Percentiles rank a stretch among this genome's conserved stretches.
phyloP scores from a whole-genome alignment of 495 filamentous ascomycete species.

The Penicillium angulare region DNA sequence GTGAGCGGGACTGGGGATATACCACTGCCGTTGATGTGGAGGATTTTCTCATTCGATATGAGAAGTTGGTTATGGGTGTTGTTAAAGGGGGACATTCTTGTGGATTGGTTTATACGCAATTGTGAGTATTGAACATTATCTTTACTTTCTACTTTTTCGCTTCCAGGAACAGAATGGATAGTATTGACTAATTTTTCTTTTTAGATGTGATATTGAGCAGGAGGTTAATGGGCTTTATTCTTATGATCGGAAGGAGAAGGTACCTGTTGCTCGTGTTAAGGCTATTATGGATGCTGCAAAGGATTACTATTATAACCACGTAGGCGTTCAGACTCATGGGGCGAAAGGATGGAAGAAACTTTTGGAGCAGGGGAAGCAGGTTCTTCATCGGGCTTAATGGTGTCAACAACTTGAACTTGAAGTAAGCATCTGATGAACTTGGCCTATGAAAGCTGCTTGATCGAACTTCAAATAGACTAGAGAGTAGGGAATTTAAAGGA shows the following conservation, averaged over 20 bases:
- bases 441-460: no score
- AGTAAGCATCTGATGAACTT: no score
- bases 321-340: slow-evolving; percentile 15
- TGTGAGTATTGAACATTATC: slow-evolving; percentile 23
- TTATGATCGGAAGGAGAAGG: slow-evolving; percentile 36
- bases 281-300: slow-evolving; percentile 38
- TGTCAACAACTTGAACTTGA: no score
- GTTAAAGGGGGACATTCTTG: slow-evolving; percentile 35
- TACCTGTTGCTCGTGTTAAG: slow-evolving; percentile 29
- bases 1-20: slow-evolving; percentile 39
- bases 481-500: no score
- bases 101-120: slow-evolving; percentile 39
- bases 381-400: slow-evolving; percentile 10
- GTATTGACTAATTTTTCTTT: slow-evolving; percentile 1
- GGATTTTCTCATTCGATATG: slow-evolving; percentile 30
- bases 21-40: slow-evolving; percentile 36
- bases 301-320: slow-evolving; percentile 31
- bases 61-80: slow-evolving; percentile 36
- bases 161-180: no score
- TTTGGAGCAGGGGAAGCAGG: slow-evolving; percentile 13
- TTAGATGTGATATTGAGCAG: slow-evolving; percentile 39
- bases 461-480: not conserved
- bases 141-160: no score
- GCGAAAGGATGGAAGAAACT: slow-evolving; percentile 24
- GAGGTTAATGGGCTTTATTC: slow-evolving; percentile 41